Percentiles rank a stretch among this genome's conserved stretches.
Conservation (phyloP, 2,329 filamentous ascomycete genomes). For the Xylariaceae sp. region DNA sequence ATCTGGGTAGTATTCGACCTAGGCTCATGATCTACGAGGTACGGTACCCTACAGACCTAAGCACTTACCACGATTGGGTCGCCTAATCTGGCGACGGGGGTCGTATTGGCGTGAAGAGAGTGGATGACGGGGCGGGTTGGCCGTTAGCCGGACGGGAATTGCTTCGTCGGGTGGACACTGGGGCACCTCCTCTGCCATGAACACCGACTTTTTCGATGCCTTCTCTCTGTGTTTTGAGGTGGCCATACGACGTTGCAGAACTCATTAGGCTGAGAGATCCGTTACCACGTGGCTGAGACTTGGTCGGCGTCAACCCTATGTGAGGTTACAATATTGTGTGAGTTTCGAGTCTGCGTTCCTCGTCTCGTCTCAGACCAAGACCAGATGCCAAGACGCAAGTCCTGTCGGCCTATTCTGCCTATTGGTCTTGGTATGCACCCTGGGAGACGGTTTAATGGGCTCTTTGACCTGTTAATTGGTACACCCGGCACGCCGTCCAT, state of each 20-base stretch:
- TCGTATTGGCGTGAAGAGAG: conserved; percentile 6
- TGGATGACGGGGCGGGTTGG: conserved; percentile 2
- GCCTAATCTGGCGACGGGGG: conserved; percentile 5
- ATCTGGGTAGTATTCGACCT: background rate
- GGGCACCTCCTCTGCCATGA: background rate
- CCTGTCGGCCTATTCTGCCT: background rate
- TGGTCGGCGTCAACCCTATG: background rate
- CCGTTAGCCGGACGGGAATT: conserved; percentile 11
- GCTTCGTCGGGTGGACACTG: conserved; percentile 1
- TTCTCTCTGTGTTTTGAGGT: background rate
- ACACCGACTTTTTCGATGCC: conserved; percentile 5
- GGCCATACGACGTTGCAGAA: background rate
- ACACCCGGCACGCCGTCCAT: background rate
- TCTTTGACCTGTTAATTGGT: background rate
- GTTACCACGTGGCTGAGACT: background rate
- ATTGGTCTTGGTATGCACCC: background rate
- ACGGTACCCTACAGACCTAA: conserved; percentile 3
- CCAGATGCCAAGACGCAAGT: background rate
- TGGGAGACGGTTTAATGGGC: background rate
- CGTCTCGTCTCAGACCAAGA: background rate
- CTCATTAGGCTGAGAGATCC: background rate
- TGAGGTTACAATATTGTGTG: background rate
- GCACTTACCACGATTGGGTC: conserved; percentile 5
- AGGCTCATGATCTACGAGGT: background rate
- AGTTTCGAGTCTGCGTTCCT: background rate